Conservation (phyloP, 768 basidiomycete species). For the Rhizopogon salebrosus region DNA sequence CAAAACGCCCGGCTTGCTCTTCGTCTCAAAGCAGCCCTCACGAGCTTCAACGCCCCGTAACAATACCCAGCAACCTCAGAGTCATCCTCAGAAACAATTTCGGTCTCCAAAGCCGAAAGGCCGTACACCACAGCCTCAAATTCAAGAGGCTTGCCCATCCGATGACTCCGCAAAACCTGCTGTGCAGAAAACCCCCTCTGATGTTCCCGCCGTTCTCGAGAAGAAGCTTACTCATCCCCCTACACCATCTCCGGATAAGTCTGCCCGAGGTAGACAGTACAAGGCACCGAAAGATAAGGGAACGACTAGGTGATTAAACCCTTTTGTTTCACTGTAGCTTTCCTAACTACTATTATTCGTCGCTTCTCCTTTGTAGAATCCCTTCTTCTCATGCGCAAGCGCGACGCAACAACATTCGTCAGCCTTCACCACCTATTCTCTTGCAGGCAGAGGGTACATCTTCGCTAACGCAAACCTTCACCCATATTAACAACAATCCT, state of each 20-base stretch:
- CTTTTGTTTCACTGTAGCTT: not conserved
- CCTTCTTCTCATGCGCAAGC: conserved; percentile 37
- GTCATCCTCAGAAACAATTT: conserved; percentile 28
- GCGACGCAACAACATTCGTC: conserved; percentile 51
- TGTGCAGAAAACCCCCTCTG: conserved; percentile 20
- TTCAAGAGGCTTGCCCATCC: conserved; percentile 21
- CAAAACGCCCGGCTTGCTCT: conserved; percentile 66
- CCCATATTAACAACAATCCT: conserved; percentile 26
- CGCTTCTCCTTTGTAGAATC: conserved; percentile 30
- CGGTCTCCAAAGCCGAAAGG: conserved; percentile 33
- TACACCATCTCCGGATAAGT: conserved; percentile 22
- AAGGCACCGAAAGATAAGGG: conserved; percentile 41
- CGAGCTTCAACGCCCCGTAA: conserved; percentile 29
- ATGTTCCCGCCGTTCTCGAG: conserved; percentile 23
- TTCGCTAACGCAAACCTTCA: conserved; percentile 18
- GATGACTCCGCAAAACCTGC: conserved; percentile 27
- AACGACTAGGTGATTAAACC: conserved; percentile 32
- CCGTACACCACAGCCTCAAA: conserved; percentile 22
- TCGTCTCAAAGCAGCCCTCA: conserved; percentile 52
- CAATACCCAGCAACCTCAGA: conserved; percentile 31
- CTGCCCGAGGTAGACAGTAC: conserved; percentile 27
- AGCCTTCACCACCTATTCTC: conserved; percentile 55
- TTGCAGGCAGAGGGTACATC: conserved; percentile 62
- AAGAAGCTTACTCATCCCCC: conserved; percentile 25
- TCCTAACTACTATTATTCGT: not conserved